A percentile compares a stretch with the other conserved stretches of the same genome.
These are phyloP conservation scores for Podaxis sp. DNA, from an alignment of 768 basidiomycete genomes.

Conservation along the genomic window DNA sequence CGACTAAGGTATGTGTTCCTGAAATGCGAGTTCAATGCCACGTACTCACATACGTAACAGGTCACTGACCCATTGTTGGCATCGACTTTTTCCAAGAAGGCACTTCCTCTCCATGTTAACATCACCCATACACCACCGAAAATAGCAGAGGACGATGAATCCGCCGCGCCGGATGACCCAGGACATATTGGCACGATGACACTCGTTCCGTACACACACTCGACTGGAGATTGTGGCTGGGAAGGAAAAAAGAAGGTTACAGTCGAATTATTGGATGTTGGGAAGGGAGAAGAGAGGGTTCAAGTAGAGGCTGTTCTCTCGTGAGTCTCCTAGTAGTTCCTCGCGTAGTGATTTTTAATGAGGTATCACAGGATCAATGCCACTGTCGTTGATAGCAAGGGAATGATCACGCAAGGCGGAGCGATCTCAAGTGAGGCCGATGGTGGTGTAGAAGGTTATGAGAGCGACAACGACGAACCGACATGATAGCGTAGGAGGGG, in stretches of 20 bases:
- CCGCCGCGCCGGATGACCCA: constrained; percentile 44
- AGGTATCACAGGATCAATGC: constrained; percentile 60
- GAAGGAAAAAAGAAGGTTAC: constrained; percentile 69
- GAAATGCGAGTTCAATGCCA: not conserved
- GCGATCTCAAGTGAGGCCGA: constrained; percentile 14
- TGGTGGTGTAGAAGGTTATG: constrained; percentile 9
- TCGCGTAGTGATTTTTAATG: constrained; percentile 1
- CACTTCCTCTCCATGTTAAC: constrained; percentile 66
- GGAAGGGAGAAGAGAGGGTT: constrained; percentile 51
- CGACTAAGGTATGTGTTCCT: not conserved
- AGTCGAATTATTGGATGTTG: constrained; percentile 56
- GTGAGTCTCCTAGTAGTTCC: constrained; percentile 39
- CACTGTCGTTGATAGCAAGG: constrained; percentile 70
- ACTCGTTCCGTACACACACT: constrained; percentile 58
- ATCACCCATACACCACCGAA: constrained; percentile 63
- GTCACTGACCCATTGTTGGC: constrained; percentile 44
- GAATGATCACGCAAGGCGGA: constrained; percentile 29
- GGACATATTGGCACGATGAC: constrained; percentile 59
- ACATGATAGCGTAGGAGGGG: not conserved
- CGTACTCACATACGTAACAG: not conserved
- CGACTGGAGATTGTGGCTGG: constrained; percentile 84
- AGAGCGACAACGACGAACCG: constrained; percentile 10
- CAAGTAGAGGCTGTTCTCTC: constrained; percentile 73
- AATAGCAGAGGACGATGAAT: constrained; percentile 16
- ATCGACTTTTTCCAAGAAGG: constrained; percentile 58